Evolutionary conservation across 805 yeast genomes (phyloP), one percentile per base, ranked within the genome.

Genomic region (Metschnikowia cubensis): DNA sequence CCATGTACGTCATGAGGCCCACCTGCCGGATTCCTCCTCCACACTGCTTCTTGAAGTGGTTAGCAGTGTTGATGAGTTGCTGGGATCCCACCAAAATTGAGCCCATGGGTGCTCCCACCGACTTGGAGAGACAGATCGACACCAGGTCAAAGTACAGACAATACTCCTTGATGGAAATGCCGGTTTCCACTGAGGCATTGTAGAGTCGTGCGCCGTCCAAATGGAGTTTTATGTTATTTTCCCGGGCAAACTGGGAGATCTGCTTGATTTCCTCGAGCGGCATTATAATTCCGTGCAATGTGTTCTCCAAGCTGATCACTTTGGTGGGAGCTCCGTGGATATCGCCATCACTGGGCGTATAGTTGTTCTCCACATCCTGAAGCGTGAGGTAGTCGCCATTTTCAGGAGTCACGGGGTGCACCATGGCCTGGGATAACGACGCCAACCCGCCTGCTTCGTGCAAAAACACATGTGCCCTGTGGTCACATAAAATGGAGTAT

Each of bases 141-240:
- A 91, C 87, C n/a, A 94, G 83, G 68, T 90, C 97, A 64, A 90
- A 90, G 53, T 82, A 71, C 54, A 77, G 74, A 57, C 95, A 87
- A 66, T 84, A 89, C 60, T 88, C 88, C 17, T 67, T 69, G 53
- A 90, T 68, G 15, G 89, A 70, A 35, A 87, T 74, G 22, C 87
- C 89, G 8, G 89, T 81, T 25, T 79, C 91, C 11, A 79, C 86
- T 37, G 83, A 74, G n/a, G 97, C 97, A 65, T 87, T 88, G 91
- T 95, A 90, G 45, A 91, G 70, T 59, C 98, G 79, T n/a, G 97
- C 98, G 54, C 97, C 98, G 65, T 91, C 98, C 59, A 90, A 81
- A 62, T 92, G 97, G 57, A 90, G 66, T 49, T 73, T 76, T 49
- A 88, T 68, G 48, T 73, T 75, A 57, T 83, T 75, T 29, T 70